These are phyloP conservation scores for Umbelopsis ramanniana DNA, from an alignment of 192 early-diverging fungal species.

Conservation along the genomic window DNA sequence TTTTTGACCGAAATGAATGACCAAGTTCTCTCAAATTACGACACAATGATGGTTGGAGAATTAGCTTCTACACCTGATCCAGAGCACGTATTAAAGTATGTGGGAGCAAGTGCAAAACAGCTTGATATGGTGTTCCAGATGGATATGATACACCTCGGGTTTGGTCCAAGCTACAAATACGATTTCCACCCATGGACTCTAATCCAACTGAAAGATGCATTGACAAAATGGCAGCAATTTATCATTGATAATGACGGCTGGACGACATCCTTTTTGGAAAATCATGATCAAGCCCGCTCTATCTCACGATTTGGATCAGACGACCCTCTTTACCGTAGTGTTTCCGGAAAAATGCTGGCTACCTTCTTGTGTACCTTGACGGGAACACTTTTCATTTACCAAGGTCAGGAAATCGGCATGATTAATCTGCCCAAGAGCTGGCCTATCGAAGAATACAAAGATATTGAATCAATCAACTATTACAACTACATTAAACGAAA, in stretches of 20 bases:
- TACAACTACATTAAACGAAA: conserved; percentile 2
- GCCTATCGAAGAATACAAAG: conserved; percentile 3
- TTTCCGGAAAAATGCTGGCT: conserved; percentile 9
- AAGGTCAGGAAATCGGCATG: conserved; percentile 17
- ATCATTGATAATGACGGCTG: not conserved
- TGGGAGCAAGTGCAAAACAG: not conserved
- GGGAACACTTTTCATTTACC: not conserved
- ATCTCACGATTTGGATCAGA: conserved; percentile 1
- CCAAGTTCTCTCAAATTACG: conserved; percentile 1
- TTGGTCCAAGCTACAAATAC: conserved; percentile 14
- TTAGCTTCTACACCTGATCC: not conserved
- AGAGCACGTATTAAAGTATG: not conserved
- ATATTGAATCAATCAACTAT: not conserved
- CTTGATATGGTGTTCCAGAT: conserved; percentile 14
- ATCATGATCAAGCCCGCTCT: conserved; percentile 10
- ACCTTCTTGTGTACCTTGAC: not conserved
- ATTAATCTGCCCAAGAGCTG: not conserved
- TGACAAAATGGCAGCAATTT: not conserved
- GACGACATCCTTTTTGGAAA: not conserved
- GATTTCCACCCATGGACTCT: not conserved
- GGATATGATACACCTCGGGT: conserved; percentile 9
- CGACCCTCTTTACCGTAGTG: not conserved
- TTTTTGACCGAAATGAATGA: not conserved
- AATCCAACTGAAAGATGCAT: not conserved
- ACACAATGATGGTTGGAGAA: conserved; percentile 19